Conservation (phyloP, 345 rosid species). For the Citrus hindsii region DNA sequence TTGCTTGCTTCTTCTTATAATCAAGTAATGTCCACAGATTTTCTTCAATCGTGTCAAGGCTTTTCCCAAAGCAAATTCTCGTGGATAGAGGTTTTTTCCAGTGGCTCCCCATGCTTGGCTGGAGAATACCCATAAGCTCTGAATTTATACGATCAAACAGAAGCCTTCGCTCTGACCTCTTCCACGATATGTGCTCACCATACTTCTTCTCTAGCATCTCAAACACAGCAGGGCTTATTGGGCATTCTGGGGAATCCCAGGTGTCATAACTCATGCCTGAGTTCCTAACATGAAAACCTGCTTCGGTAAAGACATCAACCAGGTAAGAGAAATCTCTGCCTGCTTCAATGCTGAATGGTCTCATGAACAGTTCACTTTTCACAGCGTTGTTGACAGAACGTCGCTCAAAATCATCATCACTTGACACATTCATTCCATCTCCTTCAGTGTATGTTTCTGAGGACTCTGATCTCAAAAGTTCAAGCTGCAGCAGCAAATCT, state of each 20-base stretch:
- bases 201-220: conserved; percentile 80
- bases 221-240: conserved; percentile 42
- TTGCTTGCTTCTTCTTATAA: conserved; percentile 42
- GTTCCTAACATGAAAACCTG: conserved; percentile 36
- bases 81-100: conserved; percentile 47
- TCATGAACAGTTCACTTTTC: conserved; percentile 27
- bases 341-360: conserved; percentile 32
- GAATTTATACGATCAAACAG: conserved; percentile 64
- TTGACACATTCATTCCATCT: conserved; percentile 50
- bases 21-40: conserved; percentile 47
- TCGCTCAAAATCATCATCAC: conserved; percentile 49
- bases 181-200: conserved; percentile 58
- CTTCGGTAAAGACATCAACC: conserved; percentile 57
- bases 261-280: conserved; percentile 11
- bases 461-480: conserved; percentile 49
- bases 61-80: conserved; percentile 32
- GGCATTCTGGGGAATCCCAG: conserved; percentile 29
- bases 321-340: conserved; percentile 62
- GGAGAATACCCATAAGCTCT: conserved; percentile 43
- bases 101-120: conserved; percentile 33
- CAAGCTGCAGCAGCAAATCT: conserved; percentile 48
- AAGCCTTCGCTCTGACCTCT: conserved; percentile 66
- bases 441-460: conserved; percentile 48
- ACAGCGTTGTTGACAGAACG: conserved; percentile 21
- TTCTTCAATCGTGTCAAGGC: conserved; percentile 39